phyloP scores from a whole-genome alignment of 1,139 yeast genomes.

The Yamadazyma diospyri region DNA sequence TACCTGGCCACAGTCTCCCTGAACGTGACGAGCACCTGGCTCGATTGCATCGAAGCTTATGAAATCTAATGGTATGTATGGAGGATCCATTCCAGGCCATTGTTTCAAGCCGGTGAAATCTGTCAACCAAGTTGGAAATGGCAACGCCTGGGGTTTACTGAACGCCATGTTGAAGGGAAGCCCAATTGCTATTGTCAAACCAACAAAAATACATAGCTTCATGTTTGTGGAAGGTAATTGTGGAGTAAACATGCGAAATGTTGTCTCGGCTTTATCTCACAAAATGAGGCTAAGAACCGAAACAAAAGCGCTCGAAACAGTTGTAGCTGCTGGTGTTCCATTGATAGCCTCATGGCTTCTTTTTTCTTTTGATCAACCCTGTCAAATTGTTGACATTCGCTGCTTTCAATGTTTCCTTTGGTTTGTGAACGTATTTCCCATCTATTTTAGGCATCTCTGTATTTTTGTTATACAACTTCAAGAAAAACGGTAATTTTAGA shows the following conservation, averaged over 20 bases:
- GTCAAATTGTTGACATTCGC: constrained; percentile 23
- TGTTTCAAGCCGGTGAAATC: constrained; percentile 66
- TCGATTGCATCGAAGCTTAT: constrained; percentile 57
- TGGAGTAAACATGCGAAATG: too few species aligned
- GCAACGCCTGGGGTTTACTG: constrained; percentile 18
- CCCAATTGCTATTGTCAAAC: background rate
- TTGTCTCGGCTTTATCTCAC: too few species aligned
- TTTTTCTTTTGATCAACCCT: constrained; percentile 23
- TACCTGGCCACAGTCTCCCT: constrained; percentile 56
- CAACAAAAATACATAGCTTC: background rate
- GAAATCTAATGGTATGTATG: constrained; percentile 76
- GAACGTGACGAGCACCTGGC: constrained; percentile 43
- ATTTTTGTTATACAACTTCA: constrained; percentile 9
- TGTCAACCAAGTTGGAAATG: constrained; percentile 77
- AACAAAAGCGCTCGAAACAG: too few species aligned
- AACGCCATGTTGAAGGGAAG: background rate
- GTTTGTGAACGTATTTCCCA: constrained; percentile 13
- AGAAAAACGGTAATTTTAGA: constrained; percentile 23
- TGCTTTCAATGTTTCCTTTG: constrained; percentile 4
- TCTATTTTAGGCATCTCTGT: constrained; percentile 5
- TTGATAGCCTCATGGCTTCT: too few species aligned
- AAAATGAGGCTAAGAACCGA: too few species aligned
- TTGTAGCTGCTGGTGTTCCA: too few species aligned
- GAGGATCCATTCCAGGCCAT: constrained; percentile 89
- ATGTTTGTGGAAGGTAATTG: background rate